Base-by-base conservation (phyloP, 2,329 filamentous ascomycete genomes). In the Fonsecaea monophora region DNA sequence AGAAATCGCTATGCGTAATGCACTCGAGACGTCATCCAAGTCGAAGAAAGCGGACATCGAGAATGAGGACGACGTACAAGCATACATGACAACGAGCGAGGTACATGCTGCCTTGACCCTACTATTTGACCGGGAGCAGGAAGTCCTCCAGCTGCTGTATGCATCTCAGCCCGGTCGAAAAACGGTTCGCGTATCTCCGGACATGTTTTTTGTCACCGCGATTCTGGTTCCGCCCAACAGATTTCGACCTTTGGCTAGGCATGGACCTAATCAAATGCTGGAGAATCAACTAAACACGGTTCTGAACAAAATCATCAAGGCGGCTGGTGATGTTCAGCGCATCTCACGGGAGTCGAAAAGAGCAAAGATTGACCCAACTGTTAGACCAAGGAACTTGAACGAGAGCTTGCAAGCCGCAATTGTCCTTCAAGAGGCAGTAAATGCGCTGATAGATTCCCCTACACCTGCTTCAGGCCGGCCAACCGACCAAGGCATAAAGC, bases 401-500 rank as follows among this genome's bases (percentile, higher is more conserved):
- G 85, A 97, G 60, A 90, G 96, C 38, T 67, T 71, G 71, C 90
- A 91, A 72, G 89, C 91, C 3, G 96, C 92, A 83, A 88, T 92
- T 30, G 86, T 89, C 58, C 85, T 99, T 12, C 95, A 99, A 78
- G 93, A 97, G 73, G 84, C 87, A 32, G 92, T 98, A 68, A 99
- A 99, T 77, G 89, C 91, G n/a, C 82, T 99, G 61, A 92, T 98
- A 71, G 95, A 99, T 78, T 91, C 94, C 74, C 90, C 94, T 69
- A 96, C 95, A 74, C 92, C 93, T 2, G 84, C 88, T 18, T 92
- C 92, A 34, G 92, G 89, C 13, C 89, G 90, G 74, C 86, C 89
- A 64, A 90, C 92, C 61, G 92, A 96, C 68, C 94, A 97, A 70
- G 95, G 96, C 73, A 96, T 99, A 81, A 99, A 99, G 81, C 95